phyloP scores from a whole-genome alignment of 192 early-diverging fungal species.

The Phycomyces nitens region DNA sequence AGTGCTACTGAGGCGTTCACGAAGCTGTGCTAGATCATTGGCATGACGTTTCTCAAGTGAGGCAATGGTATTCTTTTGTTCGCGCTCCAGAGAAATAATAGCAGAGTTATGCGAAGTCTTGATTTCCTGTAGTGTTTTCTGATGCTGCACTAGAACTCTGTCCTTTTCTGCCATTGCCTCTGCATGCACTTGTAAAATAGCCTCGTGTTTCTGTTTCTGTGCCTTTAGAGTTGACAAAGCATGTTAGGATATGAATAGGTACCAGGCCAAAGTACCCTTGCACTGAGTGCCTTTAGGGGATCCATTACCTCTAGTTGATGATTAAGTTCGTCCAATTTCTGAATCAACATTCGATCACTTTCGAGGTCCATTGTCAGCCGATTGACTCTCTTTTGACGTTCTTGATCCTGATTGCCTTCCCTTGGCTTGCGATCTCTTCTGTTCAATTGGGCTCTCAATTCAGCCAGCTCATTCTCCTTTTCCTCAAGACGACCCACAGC shows the following conservation, averaged over 20 bases:
- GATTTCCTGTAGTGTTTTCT: conserved; percentile 21
- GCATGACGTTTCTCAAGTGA: conserved; percentile 10
- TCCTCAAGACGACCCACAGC: conserved; percentile 20
- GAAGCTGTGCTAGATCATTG: conserved; percentile 8
- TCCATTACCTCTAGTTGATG: conserved; percentile 30
- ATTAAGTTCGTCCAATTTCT: conserved; percentile 35
- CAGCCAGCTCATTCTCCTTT: conserved; percentile 28
- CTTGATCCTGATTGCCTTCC: conserved; percentile 11
- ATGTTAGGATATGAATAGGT: too few relatives aligned
- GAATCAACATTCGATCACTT: conserved; percentile 31
- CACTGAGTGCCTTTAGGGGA: not conserved
- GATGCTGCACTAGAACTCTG: conserved; percentile 14
- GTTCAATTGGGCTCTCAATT: conserved; percentile 22
- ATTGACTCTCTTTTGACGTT: conserved; percentile 28
- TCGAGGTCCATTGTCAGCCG: conserved; percentile 34
- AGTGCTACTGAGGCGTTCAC: conserved; percentile 10
- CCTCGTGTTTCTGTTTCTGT: conserved; percentile 35
- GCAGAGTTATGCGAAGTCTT: conserved; percentile 18
- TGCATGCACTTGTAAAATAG: conserved; percentile 19
- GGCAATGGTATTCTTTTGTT: conserved; percentile 11
- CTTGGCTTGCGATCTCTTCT: conserved; percentile 18
- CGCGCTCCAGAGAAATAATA: conserved; percentile 13
- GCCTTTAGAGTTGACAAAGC: conserved; percentile 14
- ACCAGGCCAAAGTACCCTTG: too few relatives aligned
- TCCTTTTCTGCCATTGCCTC: conserved; percentile 32